Conservation (phyloP, 2,329 filamentous ascomycete species). For the Aspergillus caelatus region DNA sequence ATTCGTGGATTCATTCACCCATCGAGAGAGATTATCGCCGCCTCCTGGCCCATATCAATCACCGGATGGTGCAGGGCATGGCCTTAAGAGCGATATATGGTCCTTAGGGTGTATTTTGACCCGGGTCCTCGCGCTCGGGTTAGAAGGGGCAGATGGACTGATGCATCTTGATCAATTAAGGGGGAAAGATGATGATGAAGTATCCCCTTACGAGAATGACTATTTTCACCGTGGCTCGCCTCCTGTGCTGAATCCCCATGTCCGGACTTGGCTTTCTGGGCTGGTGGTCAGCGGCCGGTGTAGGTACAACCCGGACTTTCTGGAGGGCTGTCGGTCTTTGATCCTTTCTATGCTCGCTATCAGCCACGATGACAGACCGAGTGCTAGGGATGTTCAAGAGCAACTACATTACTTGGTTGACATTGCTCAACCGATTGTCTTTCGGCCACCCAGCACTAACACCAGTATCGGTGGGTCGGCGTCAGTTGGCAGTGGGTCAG, state of each 20-base stretch:
- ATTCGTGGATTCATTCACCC: conserved; percentile 1
- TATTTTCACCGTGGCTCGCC: conserved; percentile 14
- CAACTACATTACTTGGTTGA: background rate
- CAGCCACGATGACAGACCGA: conserved; percentile 3
- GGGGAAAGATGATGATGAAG: conserved; percentile 1
- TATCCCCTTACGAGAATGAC: conserved; percentile 3
- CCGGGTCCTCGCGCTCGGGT: conserved; percentile 18
- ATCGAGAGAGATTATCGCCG: background rate
- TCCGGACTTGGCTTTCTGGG: conserved; percentile 12
- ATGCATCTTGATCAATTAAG: conserved; percentile 8
- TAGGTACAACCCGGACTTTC: background rate
- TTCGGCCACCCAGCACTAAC: background rate
- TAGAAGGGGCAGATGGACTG: conserved; percentile 12
- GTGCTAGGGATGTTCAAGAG: background rate
- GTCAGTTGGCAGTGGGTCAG: background rate
- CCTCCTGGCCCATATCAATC: conserved; percentile 14
- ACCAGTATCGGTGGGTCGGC: background rate
- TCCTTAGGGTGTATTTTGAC: conserved; percentile 26
- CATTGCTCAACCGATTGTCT: background rate
- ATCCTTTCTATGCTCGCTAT: conserved; percentile 9
- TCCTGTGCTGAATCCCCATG: conserved; percentile 16
- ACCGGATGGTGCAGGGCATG: conserved; percentile 15
- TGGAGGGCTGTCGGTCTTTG: background rate
- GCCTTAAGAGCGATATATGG: conserved; percentile 24
- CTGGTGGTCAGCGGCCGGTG: background rate